Evolutionary conservation across 345 rosid species (phyloP), one percentile per base, ranked within the genome.

Genomic region (Dipteronia dyeriana): DNA sequence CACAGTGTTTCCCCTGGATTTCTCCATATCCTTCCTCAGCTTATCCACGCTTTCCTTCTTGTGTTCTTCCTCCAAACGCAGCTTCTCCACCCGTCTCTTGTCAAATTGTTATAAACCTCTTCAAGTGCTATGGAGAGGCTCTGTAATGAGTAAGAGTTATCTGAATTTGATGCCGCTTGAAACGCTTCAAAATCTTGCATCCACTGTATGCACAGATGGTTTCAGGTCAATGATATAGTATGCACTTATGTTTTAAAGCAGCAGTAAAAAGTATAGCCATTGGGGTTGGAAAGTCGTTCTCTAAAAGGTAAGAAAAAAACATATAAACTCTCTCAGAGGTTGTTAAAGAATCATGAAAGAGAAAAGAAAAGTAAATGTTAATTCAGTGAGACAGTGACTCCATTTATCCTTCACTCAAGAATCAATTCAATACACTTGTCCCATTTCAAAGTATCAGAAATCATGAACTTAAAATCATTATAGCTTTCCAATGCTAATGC

Each of bases 131-230:
- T 90, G 41, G 88, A 84, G 66, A 92, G 95, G 81, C 95, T 91
- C 71, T 87, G 84, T 19, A 93, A 79, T 79, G 90, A 59, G 82
- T 91, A 86, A 0, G 97, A 84, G 53, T 84, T 71, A 85, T 92
- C 97, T n/a, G 88, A 73, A 78, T 83, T 85, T 38, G 84, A 22
- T 22, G 95, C 95, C 9, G 90, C 87, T 75, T 92, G 95, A 79
- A 92, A 92, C 26, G 88, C 89, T 71, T 92, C 93, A 31, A 89
- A 92, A 79, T 92, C 97, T 79, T 88, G 84, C 93, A 92, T 91
- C 97, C 97, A 92, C 97, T 92, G 87, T 79, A 68, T 59, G 62
- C 63, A 75, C 20, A 49, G 26, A 25, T 38, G 12, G 2, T 51
- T 20, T 69, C 41, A 38, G 41, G 26, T 26, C 26, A 26, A 26